Evolutionary conservation across 2,329 filamentous ascomycete species (phyloP), one percentile per base, ranked within the genome.

Genomic region (Penicillium decumbens): DNA sequence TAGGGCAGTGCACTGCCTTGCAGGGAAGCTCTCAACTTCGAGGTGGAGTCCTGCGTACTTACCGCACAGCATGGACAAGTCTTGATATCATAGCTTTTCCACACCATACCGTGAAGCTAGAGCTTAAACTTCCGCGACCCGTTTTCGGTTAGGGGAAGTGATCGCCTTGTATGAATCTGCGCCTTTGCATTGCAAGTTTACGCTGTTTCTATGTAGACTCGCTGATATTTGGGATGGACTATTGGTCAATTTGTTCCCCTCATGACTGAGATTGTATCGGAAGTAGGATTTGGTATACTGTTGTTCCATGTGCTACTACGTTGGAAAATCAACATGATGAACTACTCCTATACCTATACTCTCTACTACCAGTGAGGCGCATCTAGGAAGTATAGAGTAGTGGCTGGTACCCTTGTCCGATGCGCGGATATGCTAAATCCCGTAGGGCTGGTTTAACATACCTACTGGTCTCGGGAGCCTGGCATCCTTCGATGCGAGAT

Each of bases 1-100:
- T 59, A 52, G 56, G 58, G 57, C 58, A 53, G 56, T 60, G 58
- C 58, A 58, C 49, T 54, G 50, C 54, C 55, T 60, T 57, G 56
- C 56, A 59, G 49, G 46, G 49, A 38, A 46, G 48, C 47, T 52
- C 46, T 50, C 44, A 60, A 54, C 54, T 59, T 23, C 10, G 29
- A 13, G 30, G 57, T 60, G 58, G 58, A 59, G 56, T 50, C 33
- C 18, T 37, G 20, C 18, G 12, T 37, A 37, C 33, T 10, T 23
- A 7, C 15, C 10, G 6, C 18, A 29, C 10, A 20, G 18, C 5
- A 37, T 37, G 33, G 5, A 20, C 15, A 15, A 8, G 18, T 12
- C 18, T 32, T 15, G 48, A 54, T 56, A 54, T 56, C 51, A 56
- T 54, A 54, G 45, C 35, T 38, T 29, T 20, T 20, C 0, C 33